phyloP scores from a whole-genome alignment of 2,329 filamentous ascomycete genomes.

The Exophiala aquamarina region DNA sequence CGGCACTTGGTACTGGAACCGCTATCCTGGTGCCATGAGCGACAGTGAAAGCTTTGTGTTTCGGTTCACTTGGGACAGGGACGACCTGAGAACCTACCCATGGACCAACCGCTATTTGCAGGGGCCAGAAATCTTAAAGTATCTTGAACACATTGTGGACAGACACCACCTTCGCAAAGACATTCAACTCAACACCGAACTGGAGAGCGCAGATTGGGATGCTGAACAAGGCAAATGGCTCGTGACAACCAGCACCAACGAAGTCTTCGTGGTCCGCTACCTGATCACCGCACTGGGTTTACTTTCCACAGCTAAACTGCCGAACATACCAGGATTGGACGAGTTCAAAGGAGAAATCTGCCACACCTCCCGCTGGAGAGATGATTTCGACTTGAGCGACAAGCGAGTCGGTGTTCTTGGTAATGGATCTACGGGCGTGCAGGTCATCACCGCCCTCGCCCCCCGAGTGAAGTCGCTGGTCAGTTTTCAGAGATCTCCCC shows the following conservation, averaged over 20 bases:
- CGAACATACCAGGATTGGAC: constrained; percentile 38
- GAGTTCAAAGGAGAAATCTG: constrained; percentile 39
- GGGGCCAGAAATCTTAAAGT: constrained; percentile 42
- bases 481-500: constrained; percentile 38
- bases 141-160: constrained; percentile 49
- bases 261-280: constrained; percentile 37
- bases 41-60: constrained; percentile 24
- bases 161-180: constrained; percentile 46
- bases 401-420: constrained; percentile 42
- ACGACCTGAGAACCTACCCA: constrained; percentile 40
- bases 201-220: constrained; percentile 44
- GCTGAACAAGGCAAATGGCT: constrained; percentile 40
- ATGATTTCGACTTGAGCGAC: constrained; percentile 9
- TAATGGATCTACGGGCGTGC: constrained; percentile 44
- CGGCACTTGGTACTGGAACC: constrained; percentile 41
- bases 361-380: constrained; percentile 45
- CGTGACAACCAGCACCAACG: constrained; percentile 41
- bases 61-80: constrained; percentile 43
- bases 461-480: constrained; percentile 32
- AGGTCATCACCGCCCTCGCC: constrained; percentile 31
- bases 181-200: constrained; percentile 44
- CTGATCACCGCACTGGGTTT: constrained; percentile 41
- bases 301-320: constrained; percentile 39
- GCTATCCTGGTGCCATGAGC: constrained; percentile 40
- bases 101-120: constrained; percentile 34